Percentiles rank a stretch among this genome's conserved stretches.
Conservation (phyloP, 352 stramenopile genomes). For the Globisporangium spinosum region DNA sequence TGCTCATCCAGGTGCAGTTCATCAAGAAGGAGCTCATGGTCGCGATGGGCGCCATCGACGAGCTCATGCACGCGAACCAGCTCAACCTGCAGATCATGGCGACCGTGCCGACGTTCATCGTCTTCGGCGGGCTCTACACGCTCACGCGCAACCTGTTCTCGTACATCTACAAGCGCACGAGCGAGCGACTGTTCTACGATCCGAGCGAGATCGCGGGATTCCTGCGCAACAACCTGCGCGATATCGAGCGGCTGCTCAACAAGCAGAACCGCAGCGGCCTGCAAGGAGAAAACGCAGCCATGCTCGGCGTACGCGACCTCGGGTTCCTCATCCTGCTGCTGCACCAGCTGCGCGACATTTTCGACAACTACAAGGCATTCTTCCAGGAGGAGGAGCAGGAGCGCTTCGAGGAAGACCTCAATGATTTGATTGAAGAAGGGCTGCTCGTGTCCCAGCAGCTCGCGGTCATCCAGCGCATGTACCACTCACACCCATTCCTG, state of each 20-base stretch:
- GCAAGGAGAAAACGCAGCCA: conserved; percentile 20
- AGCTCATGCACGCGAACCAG: conserved; percentile 87
- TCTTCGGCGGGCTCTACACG: conserved; percentile 71
- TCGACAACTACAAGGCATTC: conserved; percentile 60
- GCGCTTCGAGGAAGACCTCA: conserved; percentile 80
- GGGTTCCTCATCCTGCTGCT: conserved; percentile 71
- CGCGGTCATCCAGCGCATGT: conserved; percentile 86
- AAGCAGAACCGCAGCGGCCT: conserved; percentile 54
- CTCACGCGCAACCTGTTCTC: conserved; percentile 50
- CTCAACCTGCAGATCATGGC: conserved; percentile 84
- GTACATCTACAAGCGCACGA: conserved; percentile 77
- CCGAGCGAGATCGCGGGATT: conserved; percentile 68
- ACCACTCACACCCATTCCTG: conserved; percentile 80
- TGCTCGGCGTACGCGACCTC: conserved; percentile 63
- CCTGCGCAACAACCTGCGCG: conserved; percentile 73
- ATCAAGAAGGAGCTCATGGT: conserved; percentile 90
- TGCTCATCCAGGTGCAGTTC: conserved; percentile 86
- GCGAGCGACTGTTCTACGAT: conserved; percentile 76
- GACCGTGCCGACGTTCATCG: conserved; percentile 80
- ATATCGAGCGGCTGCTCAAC: conserved; percentile 84
- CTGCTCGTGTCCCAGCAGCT: conserved; percentile 76
- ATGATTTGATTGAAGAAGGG: conserved; percentile 75
- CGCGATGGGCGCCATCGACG: conserved; percentile 83
- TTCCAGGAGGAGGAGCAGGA: conserved; percentile 80
- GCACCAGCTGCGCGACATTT: conserved; percentile 73